These are phyloP conservation scores for Chalciporus sp. DNA, from an alignment of 1,284 basidiomycete species.

Conservation along the genomic window DNA sequence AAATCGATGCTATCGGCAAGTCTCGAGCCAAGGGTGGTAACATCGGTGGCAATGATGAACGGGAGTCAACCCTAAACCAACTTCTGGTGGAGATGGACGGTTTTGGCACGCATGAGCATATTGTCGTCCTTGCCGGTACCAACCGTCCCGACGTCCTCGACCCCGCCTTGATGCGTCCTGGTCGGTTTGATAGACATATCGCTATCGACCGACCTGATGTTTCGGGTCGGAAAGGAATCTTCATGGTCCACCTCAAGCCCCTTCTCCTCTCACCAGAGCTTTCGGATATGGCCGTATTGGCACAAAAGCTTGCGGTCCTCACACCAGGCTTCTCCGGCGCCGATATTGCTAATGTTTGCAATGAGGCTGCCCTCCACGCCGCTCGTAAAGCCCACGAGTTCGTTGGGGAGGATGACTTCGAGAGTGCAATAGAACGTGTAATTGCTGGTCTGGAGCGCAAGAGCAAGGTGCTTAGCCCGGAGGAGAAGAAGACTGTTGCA, in stretches of 20 bases:
- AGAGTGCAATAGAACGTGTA: constrained; percentile 97
- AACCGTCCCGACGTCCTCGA: constrained; percentile 97
- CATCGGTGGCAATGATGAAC: constrained; percentile 96
- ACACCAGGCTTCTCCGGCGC: constrained; percentile 99
- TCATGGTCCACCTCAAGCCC: constrained; percentile 89
- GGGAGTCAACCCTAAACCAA: constrained; percentile 98
- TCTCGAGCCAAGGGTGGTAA: constrained; percentile 86
- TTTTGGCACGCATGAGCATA: constrained; percentile 93
- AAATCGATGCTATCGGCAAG: constrained; percentile 99
- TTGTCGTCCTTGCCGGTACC: constrained; percentile 96
- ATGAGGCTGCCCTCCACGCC: constrained; percentile 95
- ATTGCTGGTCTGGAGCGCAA: constrained; percentile 97
- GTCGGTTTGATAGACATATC: constrained; percentile 97
- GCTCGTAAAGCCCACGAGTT: constrained; percentile 83
- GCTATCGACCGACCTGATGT: constrained; percentile 96
- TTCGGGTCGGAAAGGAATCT: constrained; percentile 91
- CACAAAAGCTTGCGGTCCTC: constrained; percentile 92
- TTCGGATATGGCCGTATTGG: constrained; percentile 62
- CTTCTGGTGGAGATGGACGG: constrained; percentile 99
- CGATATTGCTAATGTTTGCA: constrained; percentile 98
- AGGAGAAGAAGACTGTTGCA: constrained; percentile 99
- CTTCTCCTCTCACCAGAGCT: constrained; percentile 71
- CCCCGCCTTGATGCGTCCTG: constrained; percentile 92
- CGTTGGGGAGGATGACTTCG: constrained; percentile 89
- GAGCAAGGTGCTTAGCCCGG: constrained; percentile 88